These are phyloP conservation scores for Mycena leptocephala DNA, from an alignment of 768 basidiomycete species.

Conservation along the genomic window DNA sequence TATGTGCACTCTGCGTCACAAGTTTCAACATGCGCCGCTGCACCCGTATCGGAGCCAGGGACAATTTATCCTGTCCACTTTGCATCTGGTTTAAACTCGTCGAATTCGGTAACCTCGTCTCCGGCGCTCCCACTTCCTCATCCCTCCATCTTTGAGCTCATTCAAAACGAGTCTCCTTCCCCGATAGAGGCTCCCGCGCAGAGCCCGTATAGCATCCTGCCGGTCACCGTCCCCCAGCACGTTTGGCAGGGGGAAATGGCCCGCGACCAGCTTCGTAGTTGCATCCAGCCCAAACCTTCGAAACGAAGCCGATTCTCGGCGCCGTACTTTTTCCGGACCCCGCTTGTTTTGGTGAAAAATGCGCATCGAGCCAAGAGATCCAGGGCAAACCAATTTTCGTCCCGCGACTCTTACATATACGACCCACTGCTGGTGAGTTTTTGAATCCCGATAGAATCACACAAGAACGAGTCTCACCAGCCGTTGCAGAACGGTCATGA, in stretches of 20 bases:
- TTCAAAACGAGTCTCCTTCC: not conserved
- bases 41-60: not conserved
- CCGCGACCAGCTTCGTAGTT: not conserved
- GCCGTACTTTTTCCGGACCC: conserved; percentile 9
- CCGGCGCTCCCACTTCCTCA: not conserved
- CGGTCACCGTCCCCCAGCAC: not conserved
- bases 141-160: conserved; percentile 32
- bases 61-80: not conserved
- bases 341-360: not conserved
- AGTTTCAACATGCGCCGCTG: not conserved
- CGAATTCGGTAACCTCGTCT: not conserved
- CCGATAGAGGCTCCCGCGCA: not conserved
- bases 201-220: conserved; percentile 6
- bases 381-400: not conserved
- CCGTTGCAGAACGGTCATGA: not conserved
- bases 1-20: not conserved
- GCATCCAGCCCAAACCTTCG: not conserved
- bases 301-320: not conserved
- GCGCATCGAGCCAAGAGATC: not conserved
- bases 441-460: too few species aligned
- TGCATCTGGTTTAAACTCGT: not conserved
- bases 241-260: conserved; percentile 17
- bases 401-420: not conserved
- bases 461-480: not conserved
- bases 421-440: conserved; percentile 3